Evolutionary conservation across 768 basidiomycete species (phyloP), one percentile per base, ranked within the genome.

Genomic region (Pleurotus citrinopileatus): DNA sequence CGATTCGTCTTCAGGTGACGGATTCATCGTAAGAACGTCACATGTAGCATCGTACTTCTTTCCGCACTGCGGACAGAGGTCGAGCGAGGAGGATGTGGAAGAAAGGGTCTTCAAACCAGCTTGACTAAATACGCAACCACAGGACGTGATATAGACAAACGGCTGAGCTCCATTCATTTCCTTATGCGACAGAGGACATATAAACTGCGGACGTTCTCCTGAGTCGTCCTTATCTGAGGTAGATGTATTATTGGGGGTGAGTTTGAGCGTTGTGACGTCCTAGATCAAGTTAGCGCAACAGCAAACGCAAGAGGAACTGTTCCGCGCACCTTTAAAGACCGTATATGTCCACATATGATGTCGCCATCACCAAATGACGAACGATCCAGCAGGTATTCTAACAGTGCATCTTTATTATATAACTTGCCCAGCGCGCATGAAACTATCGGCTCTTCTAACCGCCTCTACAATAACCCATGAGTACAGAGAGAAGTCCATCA

Each of bases 151-250:
- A 65, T 94, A 96, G 51, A 94, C 85, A 67, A 98, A 98, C 0
- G 94, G 92, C 50, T 89, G 81, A 2, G 69, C 66, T 12, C 97
- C 97, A 60, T 92, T 94, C 94, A 98, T 98, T 71, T 97, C 96
- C 67, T 93, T 92, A 58, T 91, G 73, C 1, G 88, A 92, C 48
- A 98, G 77, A 0, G 97, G 92, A 72, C 97, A 99, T 53, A 94
- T 84, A 62, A 94, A 98, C 51, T 79, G 81, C 2, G 89, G 76
- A 2, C 66, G 76, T 50, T 79, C 84, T n/a, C 65, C 66, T 23
- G 68, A 52, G 10, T 62, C 56, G 38, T 76, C 75, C 15, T 75
- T 65, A 5, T 74, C 64, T 10, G 74, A 63, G 10, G 77, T 66
- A 3, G 79, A 63, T 2, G 71, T 58, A 2, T 80, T 72, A 12